Evolutionary conservation across 768 basidiomycete genomes (phyloP).

Genomic region (Boletus eberwhitei): DNA sequence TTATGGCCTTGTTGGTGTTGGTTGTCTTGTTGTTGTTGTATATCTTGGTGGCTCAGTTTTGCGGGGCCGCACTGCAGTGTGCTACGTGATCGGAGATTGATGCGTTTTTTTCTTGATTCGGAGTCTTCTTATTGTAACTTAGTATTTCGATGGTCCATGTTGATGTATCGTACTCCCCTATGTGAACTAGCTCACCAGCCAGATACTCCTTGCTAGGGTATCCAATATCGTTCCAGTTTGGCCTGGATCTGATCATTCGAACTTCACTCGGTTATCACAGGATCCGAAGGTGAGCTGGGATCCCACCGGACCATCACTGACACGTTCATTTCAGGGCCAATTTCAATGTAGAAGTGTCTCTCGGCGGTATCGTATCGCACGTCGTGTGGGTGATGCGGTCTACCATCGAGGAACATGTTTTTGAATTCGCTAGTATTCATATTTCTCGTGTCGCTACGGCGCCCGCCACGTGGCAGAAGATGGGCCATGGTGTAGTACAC

Average conservation of each 20-base stretch:
- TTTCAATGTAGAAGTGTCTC: not conserved
- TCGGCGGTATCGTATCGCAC: not conserved
- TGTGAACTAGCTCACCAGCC: not conserved
- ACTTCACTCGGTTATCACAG: no score
- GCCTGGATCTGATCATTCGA: no score
- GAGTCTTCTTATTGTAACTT: constrained; percentile 4
- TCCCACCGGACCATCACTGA: no score
- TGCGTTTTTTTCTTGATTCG: not conserved
- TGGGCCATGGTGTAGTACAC: not conserved
- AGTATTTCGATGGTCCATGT: constrained; percentile 2
- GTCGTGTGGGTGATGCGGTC: not conserved
- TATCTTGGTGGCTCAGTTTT: constrained; percentile 84
- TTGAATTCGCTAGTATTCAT: not conserved
- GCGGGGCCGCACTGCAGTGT: constrained; percentile 78
- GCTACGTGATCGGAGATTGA: constrained; percentile 15
- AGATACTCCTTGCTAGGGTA: not conserved
- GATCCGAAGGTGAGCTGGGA: no score
- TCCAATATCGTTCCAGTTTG: no score
- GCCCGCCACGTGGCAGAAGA: not conserved
- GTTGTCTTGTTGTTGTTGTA: constrained; percentile 77
- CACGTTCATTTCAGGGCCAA: no score
- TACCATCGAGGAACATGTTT: not conserved
- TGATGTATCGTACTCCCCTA: constrained; percentile 7
- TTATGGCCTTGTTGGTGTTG: constrained; percentile 60
- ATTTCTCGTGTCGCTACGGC: not conserved